Conservation (phyloP, 345 rosid species). For the Eutrema japonicum region DNA sequence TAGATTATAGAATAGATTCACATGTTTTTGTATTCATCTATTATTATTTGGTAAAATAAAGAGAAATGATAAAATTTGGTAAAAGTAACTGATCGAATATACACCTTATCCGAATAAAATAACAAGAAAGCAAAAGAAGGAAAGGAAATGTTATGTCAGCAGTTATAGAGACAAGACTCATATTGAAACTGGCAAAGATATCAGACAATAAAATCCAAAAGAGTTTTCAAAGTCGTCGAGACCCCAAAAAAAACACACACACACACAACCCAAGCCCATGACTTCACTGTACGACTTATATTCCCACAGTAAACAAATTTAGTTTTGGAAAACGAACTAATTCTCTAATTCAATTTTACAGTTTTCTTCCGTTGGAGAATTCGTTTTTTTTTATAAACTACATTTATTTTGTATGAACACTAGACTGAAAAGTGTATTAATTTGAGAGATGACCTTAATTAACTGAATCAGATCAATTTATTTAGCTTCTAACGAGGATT, state of each 20-base stretch:
- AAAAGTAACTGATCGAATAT: conserved; percentile 32
- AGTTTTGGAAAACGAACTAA: conserved; percentile 21
- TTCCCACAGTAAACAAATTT: conserved; percentile 8
- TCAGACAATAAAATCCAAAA: conserved; percentile 42
- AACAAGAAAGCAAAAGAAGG: conserved; percentile 34
- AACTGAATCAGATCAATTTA: too few species aligned
- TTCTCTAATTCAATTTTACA: not conserved
- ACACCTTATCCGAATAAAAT: conserved; percentile 4
- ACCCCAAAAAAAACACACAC: not conserved
- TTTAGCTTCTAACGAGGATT: too few species aligned
- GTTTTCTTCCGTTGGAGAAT: conserved; percentile 5
- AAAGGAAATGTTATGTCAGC: conserved; percentile 41
- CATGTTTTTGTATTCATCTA: conserved; percentile 9
- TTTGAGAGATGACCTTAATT: not conserved
- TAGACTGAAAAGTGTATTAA: not conserved
- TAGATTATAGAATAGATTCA: not conserved
- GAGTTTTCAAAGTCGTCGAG: conserved; percentile 44
- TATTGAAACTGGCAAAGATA: conserved; percentile 39
- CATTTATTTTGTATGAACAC: not conserved
- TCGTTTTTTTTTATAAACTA: not conserved
- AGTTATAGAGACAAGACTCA: conserved; percentile 42
- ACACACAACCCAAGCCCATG: conserved; percentile 21
- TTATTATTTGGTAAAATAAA: conserved; percentile 1
- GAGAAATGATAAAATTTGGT: conserved; percentile 12
- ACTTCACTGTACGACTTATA: conserved; percentile 31